phyloP scores from a whole-genome alignment of 2,329 filamentous ascomycete species.

The Colletotrichum karsti region DNA sequence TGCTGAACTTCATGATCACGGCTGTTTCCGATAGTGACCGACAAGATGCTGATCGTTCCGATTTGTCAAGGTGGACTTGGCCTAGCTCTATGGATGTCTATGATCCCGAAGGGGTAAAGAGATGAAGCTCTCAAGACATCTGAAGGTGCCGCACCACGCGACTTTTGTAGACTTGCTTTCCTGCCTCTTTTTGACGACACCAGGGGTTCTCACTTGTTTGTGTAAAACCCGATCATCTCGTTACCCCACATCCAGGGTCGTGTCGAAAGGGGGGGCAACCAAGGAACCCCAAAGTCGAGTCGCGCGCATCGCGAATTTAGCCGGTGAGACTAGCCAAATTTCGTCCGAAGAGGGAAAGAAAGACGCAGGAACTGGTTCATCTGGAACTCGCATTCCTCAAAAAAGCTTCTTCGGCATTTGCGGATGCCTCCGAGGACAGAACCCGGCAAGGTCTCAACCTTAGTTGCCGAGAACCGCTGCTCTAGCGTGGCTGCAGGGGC shows the following conservation, averaged over 20 bases:
- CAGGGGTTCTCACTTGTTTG: background rate
- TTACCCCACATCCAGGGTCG: conserved; percentile 15
- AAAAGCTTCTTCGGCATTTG: conserved; percentile 16
- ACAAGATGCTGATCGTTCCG: background rate
- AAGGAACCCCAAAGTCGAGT: background rate
- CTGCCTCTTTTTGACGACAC: background rate
- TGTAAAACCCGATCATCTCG: conserved; percentile 19
- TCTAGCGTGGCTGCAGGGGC: background rate
- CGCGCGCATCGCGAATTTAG: conserved; percentile 1
- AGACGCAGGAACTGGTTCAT: conserved; percentile 1
- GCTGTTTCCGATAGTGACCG: background rate
- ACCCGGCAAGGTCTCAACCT: background rate
- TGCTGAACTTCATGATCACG: conserved; percentile 22
- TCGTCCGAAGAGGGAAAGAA: background rate
- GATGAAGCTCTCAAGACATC: background rate
- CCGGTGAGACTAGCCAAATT: background rate
- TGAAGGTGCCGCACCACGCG: background rate
- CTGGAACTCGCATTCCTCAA: background rate
- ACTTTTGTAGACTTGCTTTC: conserved; percentile 11
- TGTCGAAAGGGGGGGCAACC: background rate
- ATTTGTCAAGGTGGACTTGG: background rate
- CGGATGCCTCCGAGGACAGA: background rate
- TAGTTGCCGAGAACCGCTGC: conserved; percentile 7
- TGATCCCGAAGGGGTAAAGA: background rate
- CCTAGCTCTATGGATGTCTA: background rate